Conservation (phyloP, 2,329 filamentous ascomycete genomes). For the Zalaria obscura region DNA sequence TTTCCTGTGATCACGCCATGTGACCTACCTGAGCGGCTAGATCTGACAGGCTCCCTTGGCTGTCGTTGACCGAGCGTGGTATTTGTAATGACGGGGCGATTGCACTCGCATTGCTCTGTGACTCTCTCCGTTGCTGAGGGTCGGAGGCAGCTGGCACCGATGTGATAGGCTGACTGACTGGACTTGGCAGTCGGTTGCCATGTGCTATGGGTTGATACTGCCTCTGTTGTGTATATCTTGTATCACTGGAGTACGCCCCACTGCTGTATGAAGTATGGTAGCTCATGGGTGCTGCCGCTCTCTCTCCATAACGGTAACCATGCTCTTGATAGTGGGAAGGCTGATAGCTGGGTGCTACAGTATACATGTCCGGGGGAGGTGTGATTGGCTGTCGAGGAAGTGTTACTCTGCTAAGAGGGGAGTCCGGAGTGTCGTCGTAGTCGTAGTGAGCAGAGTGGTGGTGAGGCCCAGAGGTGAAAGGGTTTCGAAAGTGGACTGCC, state of each 20-base stretch:
- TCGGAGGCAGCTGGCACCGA: background rate
- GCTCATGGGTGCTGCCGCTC: background rate
- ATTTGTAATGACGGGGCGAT: constrained; percentile 48
- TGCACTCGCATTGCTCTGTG: constrained; percentile 21
- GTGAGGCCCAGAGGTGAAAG: constrained; percentile 16
- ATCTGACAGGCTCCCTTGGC: constrained; percentile 63
- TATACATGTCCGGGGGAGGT: constrained; percentile 22
- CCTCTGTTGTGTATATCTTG: constrained; percentile 9
- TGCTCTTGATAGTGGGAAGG: constrained; percentile 14
- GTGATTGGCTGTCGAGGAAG: constrained; percentile 13
- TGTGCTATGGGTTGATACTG: constrained; percentile 4
- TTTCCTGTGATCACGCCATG: background rate
- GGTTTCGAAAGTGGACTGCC: constrained; percentile 19
- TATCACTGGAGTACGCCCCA: constrained; percentile 10
- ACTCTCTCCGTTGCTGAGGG: constrained; percentile 7
- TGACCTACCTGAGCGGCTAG: constrained; percentile 63
- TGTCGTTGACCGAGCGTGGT: constrained; percentile 59
- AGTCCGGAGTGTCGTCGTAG: constrained; percentile 7
- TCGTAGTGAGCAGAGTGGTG: constrained; percentile 6
- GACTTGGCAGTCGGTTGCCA: constrained; percentile 6
- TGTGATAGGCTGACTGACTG: background rate
- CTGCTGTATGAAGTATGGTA: constrained; percentile 7
- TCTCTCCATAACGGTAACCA: constrained; percentile 11
- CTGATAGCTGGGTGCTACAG: constrained; percentile 9
- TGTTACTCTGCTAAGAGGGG: constrained; percentile 6